Percentiles rank a stretch among this genome's conserved stretches.
Evolutionary conservation across 768 basidiomycete species (phyloP).

Genomic region (Porphyrellus cyaneotinctus): DNA sequence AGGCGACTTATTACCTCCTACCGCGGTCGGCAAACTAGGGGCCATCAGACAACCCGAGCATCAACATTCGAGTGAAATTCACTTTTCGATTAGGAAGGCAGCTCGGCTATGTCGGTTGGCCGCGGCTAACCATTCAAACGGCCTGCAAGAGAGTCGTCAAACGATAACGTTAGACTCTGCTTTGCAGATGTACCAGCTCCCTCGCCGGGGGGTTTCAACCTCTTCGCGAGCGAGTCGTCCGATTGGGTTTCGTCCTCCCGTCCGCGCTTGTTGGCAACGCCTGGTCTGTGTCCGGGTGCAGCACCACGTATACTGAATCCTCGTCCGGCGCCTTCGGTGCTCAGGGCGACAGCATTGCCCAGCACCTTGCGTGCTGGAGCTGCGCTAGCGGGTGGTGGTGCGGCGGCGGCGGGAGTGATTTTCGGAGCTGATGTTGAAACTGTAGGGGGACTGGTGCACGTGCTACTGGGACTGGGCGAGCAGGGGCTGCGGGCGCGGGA

Average conservation of each 20-base stretch:
- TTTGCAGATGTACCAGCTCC: not conserved
- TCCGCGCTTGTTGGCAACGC: conserved; percentile 48
- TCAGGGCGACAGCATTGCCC: conserved; percentile 27
- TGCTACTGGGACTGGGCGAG: conserved; percentile 7
- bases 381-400: conserved; percentile 21
- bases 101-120: too few species aligned
- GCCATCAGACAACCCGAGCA: too few species aligned
- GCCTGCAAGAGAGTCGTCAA: too few species aligned
- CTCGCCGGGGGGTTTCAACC: conserved; percentile 51
- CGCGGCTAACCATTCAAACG: too few species aligned
- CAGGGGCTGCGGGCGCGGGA: not conserved
- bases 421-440: conserved; percentile 14
- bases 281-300: conserved; percentile 16
- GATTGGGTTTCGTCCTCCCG: conserved; percentile 48
- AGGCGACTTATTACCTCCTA: conserved; percentile 30
- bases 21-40: not conserved
- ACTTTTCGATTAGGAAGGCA: too few species aligned
- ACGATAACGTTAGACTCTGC: too few species aligned
- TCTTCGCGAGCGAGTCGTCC: conserved; percentile 63
- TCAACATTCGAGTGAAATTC: too few species aligned
- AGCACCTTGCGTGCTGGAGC: conserved; percentile 32
- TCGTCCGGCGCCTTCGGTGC: conserved; percentile 23
- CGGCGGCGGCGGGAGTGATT: conserved; percentile 13
- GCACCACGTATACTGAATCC: conserved; percentile 31
- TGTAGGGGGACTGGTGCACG: not conserved